These are phyloP conservation scores for Hypomontagnella monticulosa DNA, from an alignment of 495 filamentous ascomycete genomes.

Conservation along the genomic window DNA sequence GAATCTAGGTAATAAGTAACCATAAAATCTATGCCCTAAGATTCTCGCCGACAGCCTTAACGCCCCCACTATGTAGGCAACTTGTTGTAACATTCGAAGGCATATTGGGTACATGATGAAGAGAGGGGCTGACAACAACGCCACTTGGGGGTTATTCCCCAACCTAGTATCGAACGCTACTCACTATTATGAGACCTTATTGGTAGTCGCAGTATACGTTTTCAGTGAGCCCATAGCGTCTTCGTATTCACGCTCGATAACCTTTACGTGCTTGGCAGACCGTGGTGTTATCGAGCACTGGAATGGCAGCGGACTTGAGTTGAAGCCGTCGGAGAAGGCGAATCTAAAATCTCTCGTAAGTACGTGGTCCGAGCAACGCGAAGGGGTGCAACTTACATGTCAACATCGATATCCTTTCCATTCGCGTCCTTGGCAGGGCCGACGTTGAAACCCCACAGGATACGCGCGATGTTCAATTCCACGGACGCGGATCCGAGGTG, in stretches of 20 bases:
- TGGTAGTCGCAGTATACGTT: slow-evolving; percentile 40
- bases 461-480: slow-evolving; percentile 61
- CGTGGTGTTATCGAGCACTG: slow-evolving; percentile 54
- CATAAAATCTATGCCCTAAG: too few species aligned
- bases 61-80: too few species aligned
- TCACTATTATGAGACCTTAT: slow-evolving; percentile 27
- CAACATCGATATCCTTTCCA: slow-evolving; percentile 59
- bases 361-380: background rate
- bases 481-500: slow-evolving; percentile 61
- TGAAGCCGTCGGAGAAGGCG: slow-evolving; percentile 62
- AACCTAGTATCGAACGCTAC: background rate
- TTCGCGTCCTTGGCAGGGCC: slow-evolving; percentile 54
- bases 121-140: too few species aligned
- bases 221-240: slow-evolving; percentile 44
- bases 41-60: too few species aligned
- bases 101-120: too few species aligned
- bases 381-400: slow-evolving; percentile 48
- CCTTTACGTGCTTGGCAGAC: slow-evolving; percentile 42
- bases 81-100: too few species aligned
- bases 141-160: background rate
- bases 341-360: slow-evolving; percentile 44
- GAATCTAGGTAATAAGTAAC: too few species aligned
- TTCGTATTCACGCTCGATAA: slow-evolving; percentile 46
- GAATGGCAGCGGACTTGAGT: slow-evolving; percentile 61
- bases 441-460: slow-evolving; percentile 63